Conservation (phyloP, 177 flowering plant species). For the Vitis hybrid region DNA sequence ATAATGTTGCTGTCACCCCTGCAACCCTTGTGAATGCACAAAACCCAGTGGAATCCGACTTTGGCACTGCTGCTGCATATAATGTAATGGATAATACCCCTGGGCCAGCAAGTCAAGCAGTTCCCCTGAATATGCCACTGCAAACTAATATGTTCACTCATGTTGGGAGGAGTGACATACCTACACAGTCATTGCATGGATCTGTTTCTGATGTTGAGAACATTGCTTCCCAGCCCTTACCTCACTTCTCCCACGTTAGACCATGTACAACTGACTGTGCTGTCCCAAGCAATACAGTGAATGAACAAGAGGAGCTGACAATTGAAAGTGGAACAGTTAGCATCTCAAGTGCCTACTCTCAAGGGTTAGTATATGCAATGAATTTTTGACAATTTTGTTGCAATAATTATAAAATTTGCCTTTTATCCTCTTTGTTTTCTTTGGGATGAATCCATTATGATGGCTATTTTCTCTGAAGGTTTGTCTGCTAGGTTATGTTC, state of each 20-base stretch:
- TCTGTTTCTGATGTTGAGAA: constrained; percentile 30
- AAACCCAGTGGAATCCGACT: constrained; percentile 31
- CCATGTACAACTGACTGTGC: constrained; percentile 22
- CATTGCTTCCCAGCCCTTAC: constrained; percentile 18
- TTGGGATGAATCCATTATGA: background rate
- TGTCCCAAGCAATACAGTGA: constrained; percentile 13
- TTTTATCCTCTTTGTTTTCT: background rate
- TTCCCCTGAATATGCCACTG: constrained; percentile 17
- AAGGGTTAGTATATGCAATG: constrained; percentile 36
- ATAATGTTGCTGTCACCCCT: constrained; percentile 19
- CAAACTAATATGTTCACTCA: constrained; percentile 24
- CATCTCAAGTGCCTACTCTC: constrained; percentile 45
- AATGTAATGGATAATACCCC: constrained; percentile 21
- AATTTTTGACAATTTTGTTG: background rate
- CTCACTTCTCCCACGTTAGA: constrained; percentile 20
- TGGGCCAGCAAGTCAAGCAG: constrained; percentile 20
- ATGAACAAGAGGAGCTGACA: constrained; percentile 24
- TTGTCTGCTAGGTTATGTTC: background rate
- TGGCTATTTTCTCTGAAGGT: background rate
- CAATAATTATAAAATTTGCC: background rate
- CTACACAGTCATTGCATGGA: constrained; percentile 20
- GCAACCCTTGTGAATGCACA: constrained; percentile 26
- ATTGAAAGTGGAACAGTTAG: constrained; percentile 22
- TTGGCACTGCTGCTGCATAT: constrained; percentile 19
- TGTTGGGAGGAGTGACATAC: constrained; percentile 18